These are phyloP conservation scores for Lignosus rhinocerotis DNA, from an alignment of 1,284 basidiomycete species.

Conservation along the genomic window DNA sequence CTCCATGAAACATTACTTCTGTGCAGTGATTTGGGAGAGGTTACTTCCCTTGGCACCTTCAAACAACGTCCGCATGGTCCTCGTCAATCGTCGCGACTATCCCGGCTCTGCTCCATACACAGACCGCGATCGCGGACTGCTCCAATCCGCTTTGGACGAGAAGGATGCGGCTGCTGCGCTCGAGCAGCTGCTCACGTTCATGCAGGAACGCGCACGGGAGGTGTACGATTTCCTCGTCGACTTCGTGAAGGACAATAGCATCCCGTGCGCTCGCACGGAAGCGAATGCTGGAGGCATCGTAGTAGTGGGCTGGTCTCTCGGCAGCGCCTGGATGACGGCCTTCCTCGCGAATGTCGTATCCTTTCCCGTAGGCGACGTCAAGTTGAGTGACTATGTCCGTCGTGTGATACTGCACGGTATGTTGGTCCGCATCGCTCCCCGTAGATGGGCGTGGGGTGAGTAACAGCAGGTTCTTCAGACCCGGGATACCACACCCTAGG, in stretches of 20 bases:
- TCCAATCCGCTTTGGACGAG: not conserved
- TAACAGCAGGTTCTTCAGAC: not conserved
- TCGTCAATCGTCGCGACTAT: not conserved
- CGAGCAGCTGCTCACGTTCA: not conserved
- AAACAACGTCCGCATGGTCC: not conserved
- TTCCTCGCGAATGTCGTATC: conserved; percentile 12
- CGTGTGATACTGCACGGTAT: conserved; percentile 3
- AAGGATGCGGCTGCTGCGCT: not conserved
- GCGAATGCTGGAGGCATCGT: conserved; percentile 8
- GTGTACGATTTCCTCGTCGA: conserved; percentile 5
- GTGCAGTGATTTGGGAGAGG: not conserved
- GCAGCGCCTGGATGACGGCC: conserved; percentile 12
- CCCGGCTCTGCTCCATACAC: not conserved
- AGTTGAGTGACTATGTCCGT: not conserved
- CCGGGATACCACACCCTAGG: no score
- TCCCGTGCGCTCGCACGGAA: not conserved
- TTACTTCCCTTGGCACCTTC: not conserved
- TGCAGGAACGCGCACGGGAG: conserved; percentile 12
- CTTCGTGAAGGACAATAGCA: not conserved
- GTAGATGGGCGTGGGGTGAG: not conserved
- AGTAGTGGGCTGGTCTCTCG: conserved; percentile 17
- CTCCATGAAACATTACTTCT: not conserved
- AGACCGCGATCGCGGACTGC: conserved; percentile 24
- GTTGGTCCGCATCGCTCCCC: not conserved
- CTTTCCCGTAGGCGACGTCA: not conserved